A percentile compares a stretch with the other conserved stretches of the same genome.
phyloP scores from a whole-genome alignment of 106 monocot species.

The Dendrobium officinale region DNA sequence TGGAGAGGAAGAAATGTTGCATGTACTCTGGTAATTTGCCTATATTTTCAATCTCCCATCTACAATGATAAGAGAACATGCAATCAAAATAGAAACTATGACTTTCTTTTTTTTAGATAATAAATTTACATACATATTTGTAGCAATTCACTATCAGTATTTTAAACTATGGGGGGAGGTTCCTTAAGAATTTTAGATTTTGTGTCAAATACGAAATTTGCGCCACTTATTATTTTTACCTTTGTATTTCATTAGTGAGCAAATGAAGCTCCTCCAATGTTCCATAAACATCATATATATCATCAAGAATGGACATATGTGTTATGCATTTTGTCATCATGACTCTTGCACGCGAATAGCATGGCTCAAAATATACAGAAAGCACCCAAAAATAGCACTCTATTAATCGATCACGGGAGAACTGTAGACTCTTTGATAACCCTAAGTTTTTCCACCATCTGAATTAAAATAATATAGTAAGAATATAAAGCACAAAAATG shows the following conservation, averaged over 20 bases:
- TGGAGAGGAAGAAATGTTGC: neutral
- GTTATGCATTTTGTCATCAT: slow-evolving; percentile 6
- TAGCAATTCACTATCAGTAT: too few relatives aligned
- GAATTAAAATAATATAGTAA: neutral
- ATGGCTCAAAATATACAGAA: slow-evolving; percentile 13
- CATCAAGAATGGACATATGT: neutral
- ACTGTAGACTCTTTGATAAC: neutral
- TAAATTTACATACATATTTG: neutral
- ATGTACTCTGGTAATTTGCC: neutral
- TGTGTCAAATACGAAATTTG: neutral
- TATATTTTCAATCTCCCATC: neutral
- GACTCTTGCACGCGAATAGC: neutral
- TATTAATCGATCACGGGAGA: slow-evolving; percentile 4
- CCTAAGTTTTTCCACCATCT: slow-evolving; percentile 20
- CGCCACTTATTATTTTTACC: neutral
- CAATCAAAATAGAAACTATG: neutral
- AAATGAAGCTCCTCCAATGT: neutral
- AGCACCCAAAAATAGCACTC: slow-evolving; percentile 14
- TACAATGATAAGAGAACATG: neutral
- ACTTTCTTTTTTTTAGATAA: neutral
- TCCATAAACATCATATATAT: slow-evolving; percentile 1
- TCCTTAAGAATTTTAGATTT: neutral
- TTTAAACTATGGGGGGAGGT: neutral
- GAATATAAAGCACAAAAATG: neutral
- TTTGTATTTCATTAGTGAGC: neutral